Percentiles rank a stretch among this genome's conserved stretches.
Evolutionary conservation across 2,329 filamentous ascomycete species (phyloP).

Genomic region (Cylindrodendrum hubeiense): DNA sequence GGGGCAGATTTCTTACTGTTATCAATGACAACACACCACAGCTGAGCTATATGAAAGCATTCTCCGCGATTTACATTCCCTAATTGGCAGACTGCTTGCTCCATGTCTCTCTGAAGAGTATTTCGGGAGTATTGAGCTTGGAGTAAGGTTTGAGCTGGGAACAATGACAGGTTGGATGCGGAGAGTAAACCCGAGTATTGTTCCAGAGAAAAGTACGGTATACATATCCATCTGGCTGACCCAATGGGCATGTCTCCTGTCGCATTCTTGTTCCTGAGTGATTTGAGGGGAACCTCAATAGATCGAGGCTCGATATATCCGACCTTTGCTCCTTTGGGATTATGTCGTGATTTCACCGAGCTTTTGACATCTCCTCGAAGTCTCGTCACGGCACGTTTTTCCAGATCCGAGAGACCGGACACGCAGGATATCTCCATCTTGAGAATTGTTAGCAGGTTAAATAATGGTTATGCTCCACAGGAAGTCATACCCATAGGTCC

Average conservation of each 20-base stretch:
- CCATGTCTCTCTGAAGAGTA: conserved; percentile 56
- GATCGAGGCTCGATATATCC: conserved; percentile 56
- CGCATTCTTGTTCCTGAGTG: conserved; percentile 34
- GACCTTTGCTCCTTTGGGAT: conserved; percentile 53
- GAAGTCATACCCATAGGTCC: conserved; percentile 52
- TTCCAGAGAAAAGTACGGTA: conserved; percentile 62
- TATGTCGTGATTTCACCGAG: conserved; percentile 52
- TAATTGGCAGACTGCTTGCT: conserved; percentile 59
- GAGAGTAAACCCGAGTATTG: conserved; percentile 55
- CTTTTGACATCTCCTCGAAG: conserved; percentile 55
- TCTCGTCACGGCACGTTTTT: conserved; percentile 50
- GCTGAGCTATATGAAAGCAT: conserved; percentile 62
- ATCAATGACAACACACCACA: conserved; percentile 61
- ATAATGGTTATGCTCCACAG: not conserved
- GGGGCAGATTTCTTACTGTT: conserved; percentile 50
- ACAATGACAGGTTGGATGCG: conserved; percentile 48
- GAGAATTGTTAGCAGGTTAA: not conserved
- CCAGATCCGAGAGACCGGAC: conserved; percentile 48
- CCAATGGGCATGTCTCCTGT: conserved; percentile 22
- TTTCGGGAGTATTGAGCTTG: conserved; percentile 58
- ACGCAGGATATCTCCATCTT: conserved; percentile 54
- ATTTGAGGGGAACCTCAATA: conserved; percentile 52
- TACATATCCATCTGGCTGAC: conserved; percentile 55
- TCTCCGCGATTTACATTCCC: conserved; percentile 49
- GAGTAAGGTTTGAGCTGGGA: conserved; percentile 58